Evolutionary conservation across 805 yeast genomes (phyloP), one percentile per base, ranked within the genome.

Genomic region (Wickerhamomyces mucosus): DNA sequence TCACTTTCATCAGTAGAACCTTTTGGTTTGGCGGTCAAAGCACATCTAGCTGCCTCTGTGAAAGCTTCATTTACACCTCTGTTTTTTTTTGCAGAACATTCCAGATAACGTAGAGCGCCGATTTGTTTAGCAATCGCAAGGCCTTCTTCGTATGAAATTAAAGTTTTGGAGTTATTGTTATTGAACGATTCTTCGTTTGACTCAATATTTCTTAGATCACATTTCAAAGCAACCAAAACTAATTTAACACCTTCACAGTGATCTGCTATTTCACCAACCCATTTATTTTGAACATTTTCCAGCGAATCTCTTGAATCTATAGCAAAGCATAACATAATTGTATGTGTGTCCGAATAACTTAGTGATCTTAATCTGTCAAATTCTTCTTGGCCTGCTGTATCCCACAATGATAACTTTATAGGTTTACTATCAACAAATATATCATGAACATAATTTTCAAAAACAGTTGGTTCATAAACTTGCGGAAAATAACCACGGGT

Each of bases 11-110:
- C 68, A 34, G 66, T 69, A 31, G 73, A 75, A 33, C 88, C 89
- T 59, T 77, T 83, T 31, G 94, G 82, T 51, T 75, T 83, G 11
- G 95, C 95, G 40, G 82, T 78, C 44, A 89, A 67, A 3, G 96
- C 97, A 50, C 95, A 88, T 55, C 98, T 77, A 7, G 97, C 96
- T 27, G 97, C 98, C 60, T 92, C 98, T 0, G 96, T 86, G 55
- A 92, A 92, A 8, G 96, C 97, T 61, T 92, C 98, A 51, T 94
- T 92, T n/a, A 92, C 98, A 43, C 98, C 98, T 51, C 94, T 74
- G 58, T 88, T 89, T 55, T 80, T 78, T 65, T 88, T 92, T 6
- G 98, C 97, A 18, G 95, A 83, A 61, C 98, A 92, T 58, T 92
- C 98, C 51, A 92, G 67, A 56, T 92, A 92, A 50, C 97, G 73